These are phyloP conservation scores for Tricholoma matsutake DNA, from an alignment of 768 basidiomycete genomes.

Conservation along the genomic window DNA sequence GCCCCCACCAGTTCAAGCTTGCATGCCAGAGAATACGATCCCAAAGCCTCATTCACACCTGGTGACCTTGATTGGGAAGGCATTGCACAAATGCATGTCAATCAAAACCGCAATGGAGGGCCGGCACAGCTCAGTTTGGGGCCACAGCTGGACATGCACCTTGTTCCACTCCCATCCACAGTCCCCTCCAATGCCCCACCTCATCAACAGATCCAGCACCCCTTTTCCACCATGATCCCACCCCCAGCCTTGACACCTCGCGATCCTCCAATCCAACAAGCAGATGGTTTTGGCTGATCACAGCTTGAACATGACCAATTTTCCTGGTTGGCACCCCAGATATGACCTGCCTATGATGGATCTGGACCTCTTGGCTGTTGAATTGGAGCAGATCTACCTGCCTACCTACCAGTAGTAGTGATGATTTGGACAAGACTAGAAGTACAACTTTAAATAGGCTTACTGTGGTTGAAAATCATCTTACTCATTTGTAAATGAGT, in stretches of 20 bases:
- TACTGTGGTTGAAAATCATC: not conserved
- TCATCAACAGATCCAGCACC: not conserved
- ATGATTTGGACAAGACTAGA: not conserved
- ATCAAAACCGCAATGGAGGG: not conserved
- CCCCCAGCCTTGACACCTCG: not conserved
- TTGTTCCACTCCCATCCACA: no score
- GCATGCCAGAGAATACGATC: not conserved
- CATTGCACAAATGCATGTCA: not conserved
- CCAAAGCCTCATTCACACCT: not conserved
- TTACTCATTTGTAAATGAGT: no score
- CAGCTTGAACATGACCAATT: not conserved
- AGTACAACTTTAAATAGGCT: not conserved
- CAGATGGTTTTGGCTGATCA: not conserved
- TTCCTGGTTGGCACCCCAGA: not conserved
- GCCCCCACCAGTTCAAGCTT: not conserved
- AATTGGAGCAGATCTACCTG: not conserved
- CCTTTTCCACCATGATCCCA: not conserved
- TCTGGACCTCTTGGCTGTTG: not conserved
- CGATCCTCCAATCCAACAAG: not conserved
- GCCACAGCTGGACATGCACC: not conserved
- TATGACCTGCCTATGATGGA: not conserved
- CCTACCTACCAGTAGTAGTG: not conserved
- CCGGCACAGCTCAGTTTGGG: not conserved
- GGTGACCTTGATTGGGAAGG: not conserved
- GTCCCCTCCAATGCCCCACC: not conserved